Conservation (phyloP, 441 rosid genomes). For the Syzygium malaccense region DNA sequence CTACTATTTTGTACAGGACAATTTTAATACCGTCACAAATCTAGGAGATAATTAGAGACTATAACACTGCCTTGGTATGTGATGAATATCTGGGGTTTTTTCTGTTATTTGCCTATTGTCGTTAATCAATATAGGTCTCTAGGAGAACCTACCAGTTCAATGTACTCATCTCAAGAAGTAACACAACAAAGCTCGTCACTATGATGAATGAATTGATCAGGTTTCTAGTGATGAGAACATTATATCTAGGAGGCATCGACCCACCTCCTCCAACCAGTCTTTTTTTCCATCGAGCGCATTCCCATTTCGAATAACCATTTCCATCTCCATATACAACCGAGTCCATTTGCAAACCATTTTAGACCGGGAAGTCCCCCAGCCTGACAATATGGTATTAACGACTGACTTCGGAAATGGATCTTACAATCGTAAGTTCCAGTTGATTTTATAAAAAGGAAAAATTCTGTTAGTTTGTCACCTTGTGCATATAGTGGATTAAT, state of each 20-base stretch:
- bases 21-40: not conserved
- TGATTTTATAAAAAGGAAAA: not conserved
- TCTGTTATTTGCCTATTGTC: not conserved
- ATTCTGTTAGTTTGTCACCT: not conserved
- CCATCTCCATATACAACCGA: not conserved
- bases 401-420: not conserved
- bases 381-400: not conserved
- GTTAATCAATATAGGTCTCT: not conserved
- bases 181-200: not conserved
- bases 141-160: not conserved
- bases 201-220: not conserved
- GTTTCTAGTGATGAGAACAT: not conserved
- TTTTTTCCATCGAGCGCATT: not conserved
- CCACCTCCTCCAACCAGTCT: not conserved
- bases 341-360: not conserved
- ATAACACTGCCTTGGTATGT: not conserved
- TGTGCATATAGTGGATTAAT: not conserved
- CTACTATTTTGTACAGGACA: not conserved
- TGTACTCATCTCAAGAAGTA: not conserved
- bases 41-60: not conserved
- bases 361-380: not conserved
- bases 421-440: not conserved
- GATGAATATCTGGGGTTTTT: not conserved
- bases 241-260: not conserved
- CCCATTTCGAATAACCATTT: not conserved